A percentile compares a stretch with the other conserved stretches of the same genome.
These are phyloP conservation scores for Beauveria caledonica DNA, from an alignment of 2,329 filamentous ascomycete species.

Conservation along the genomic window DNA sequence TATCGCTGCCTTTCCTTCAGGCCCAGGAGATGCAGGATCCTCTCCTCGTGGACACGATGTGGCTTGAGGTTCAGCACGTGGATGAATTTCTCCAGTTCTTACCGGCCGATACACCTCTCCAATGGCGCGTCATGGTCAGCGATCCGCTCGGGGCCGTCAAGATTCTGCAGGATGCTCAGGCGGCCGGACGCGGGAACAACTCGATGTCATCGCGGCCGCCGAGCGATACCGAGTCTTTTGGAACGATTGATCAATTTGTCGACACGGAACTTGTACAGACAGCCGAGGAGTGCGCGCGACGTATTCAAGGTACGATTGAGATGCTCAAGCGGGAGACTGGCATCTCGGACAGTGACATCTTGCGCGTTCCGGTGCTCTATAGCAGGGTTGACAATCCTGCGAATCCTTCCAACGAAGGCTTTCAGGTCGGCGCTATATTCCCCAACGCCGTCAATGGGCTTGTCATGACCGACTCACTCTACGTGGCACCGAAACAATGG, in stretches of 20 bases:
- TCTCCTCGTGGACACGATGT: neutral
- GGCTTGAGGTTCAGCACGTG: neutral
- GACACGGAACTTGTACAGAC: neutral
- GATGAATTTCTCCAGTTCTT: neutral
- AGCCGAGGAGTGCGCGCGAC: neutral
- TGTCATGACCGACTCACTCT: neutral
- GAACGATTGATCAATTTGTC: neutral
- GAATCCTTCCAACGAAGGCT: neutral
- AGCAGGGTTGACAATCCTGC: neutral
- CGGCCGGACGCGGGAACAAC: neutral
- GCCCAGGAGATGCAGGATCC: neutral
- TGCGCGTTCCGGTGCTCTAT: neutral
- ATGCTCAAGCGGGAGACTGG: neutral
- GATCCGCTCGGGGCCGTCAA: neutral
- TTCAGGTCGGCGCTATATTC: neutral
- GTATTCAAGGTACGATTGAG: neutral
- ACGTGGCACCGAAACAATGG: neutral
- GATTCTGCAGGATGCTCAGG: neutral
- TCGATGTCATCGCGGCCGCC: no score
- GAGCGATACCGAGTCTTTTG: neutral
- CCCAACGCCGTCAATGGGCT: neutral
- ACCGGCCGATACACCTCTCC: neutral
- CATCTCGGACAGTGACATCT: neutral
- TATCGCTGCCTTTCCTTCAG: neutral
- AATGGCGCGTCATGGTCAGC: neutral